phyloP scores from a whole-genome alignment of 2,329 filamentous ascomycete species.

The Spiromastix sp. region DNA sequence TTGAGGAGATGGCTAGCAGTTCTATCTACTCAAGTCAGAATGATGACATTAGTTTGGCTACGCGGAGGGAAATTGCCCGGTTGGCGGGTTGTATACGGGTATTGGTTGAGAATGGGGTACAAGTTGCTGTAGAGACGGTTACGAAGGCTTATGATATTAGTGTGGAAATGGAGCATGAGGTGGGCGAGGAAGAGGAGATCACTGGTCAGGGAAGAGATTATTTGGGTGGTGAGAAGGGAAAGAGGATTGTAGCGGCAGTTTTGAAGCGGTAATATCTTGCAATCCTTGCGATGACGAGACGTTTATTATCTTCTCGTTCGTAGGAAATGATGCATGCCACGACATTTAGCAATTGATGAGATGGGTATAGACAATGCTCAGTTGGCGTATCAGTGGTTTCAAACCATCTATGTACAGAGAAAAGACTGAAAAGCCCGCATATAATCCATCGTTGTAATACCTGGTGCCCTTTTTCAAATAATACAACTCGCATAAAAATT shows the following conservation, averaged over 20 bases:
- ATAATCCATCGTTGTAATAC: too few species aligned
- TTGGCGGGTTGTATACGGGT: conserved; percentile 72
- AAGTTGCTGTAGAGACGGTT: conserved; percentile 85
- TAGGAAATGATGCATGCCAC: too few species aligned
- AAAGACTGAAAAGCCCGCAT: too few species aligned
- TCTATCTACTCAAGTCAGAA: conserved; percentile 94
- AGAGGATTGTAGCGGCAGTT: conserved; percentile 22
- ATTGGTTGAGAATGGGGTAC: conserved; percentile 68
- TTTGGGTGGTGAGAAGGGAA: conserved; percentile 30
- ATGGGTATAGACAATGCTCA: too few species aligned
- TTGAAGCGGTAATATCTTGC: too few species aligned
- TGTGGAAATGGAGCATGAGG: conserved; percentile 52
- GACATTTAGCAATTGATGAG: too few species aligned
- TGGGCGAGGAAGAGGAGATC: conserved; percentile 22
- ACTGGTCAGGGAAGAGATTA: conserved; percentile 30
- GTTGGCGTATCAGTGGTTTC: too few species aligned
- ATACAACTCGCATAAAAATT: too few species aligned
- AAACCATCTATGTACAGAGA: too few species aligned
- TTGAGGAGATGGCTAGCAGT: conserved; percentile 77
- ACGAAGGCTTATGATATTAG: conserved; percentile 72
- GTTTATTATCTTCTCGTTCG: too few species aligned
- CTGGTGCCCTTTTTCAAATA: too few species aligned
- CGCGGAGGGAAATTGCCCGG: conserved; percentile 78
- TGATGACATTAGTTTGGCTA: conserved; percentile 65
- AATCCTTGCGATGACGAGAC: too few species aligned